Conservation (phyloP, 306 rosid genomes). For the Betula pendula region DNA sequence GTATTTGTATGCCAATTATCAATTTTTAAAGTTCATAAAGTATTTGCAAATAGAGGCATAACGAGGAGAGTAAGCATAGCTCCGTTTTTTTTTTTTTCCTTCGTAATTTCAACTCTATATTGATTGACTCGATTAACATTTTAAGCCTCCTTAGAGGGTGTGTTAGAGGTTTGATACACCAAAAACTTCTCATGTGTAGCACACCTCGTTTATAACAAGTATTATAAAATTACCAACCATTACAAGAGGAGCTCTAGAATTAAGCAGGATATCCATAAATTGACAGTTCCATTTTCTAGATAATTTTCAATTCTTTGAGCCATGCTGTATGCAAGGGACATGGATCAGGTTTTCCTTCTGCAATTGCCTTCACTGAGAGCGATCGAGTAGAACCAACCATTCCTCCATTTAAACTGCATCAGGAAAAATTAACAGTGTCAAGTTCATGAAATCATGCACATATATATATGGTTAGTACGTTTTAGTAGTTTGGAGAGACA, state of each 20-base stretch:
- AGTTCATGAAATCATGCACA: not conserved
- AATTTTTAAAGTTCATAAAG: no score
- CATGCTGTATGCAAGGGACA: conserved; percentile 80
- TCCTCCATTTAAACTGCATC: conserved; percentile 91
- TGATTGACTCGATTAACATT: no score
- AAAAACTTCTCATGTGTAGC: not conserved
- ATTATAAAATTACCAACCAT: not conserved
- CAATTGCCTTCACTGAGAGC: conserved; percentile 61
- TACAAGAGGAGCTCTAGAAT: not conserved
- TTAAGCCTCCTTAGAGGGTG: no score
- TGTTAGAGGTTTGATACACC: not conserved
- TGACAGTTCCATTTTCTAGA: conserved; percentile 35
- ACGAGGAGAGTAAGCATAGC: no score
- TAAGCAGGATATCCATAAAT: not conserved
- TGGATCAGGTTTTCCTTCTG: conserved; percentile 81
- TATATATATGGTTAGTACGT: no score
- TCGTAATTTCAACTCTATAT: no score
- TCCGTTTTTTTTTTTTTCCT: no score
- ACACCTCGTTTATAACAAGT: not conserved
- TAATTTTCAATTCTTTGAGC: conserved; percentile 72
- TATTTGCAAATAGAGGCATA: no score
- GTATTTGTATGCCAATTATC: no score
- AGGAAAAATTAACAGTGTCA: conserved; percentile 11
- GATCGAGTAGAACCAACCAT: conserved; percentile 94
- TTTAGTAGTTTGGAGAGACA: no score